phyloP scores from a whole-genome alignment of 164 flowering plant genomes.

The Magnolia sinica region DNA sequence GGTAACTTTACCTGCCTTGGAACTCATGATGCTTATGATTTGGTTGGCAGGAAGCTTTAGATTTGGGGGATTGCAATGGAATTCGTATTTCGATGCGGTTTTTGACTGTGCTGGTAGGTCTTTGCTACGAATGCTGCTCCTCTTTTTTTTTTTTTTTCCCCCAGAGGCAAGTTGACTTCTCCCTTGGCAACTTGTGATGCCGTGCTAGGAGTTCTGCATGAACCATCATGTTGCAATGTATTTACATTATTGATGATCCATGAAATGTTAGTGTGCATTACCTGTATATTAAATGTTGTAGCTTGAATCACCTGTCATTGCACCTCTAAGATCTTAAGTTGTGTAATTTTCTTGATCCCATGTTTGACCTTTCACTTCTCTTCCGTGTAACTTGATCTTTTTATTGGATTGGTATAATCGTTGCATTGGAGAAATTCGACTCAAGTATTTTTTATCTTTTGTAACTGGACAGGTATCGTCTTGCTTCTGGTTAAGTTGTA shows the following conservation, averaged over 20 bases:
- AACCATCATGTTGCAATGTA: background rate
- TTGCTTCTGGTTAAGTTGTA: background rate
- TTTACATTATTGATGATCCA: background rate
- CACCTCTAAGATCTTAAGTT: too few relatives aligned
- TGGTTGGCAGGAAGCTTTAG: constrained; percentile 65
- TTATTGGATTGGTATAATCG: background rate
- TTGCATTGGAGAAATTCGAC: background rate
- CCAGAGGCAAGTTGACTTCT: background rate
- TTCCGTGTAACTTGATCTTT: too few relatives aligned
- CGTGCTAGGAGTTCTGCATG: background rate
- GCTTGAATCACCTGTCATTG: background rate
- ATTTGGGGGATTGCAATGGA: constrained; percentile 58
- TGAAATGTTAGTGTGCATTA: background rate
- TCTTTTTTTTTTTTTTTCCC: background rate
- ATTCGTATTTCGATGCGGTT: constrained; percentile 86
- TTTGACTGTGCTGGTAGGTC: constrained; percentile 72
- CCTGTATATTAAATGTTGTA: background rate
- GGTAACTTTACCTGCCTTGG: background rate
- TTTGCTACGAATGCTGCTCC: background rate
- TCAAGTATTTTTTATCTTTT: background rate
- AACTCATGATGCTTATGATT: background rate
- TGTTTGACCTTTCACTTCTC: too few relatives aligned
- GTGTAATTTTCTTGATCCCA: too few relatives aligned
- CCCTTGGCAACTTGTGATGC: background rate
- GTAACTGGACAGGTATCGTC: background rate